Evolutionary conservation across 192 early-diverging fungal genomes (phyloP).

Genomic region (Chytriomyces confervae): DNA sequence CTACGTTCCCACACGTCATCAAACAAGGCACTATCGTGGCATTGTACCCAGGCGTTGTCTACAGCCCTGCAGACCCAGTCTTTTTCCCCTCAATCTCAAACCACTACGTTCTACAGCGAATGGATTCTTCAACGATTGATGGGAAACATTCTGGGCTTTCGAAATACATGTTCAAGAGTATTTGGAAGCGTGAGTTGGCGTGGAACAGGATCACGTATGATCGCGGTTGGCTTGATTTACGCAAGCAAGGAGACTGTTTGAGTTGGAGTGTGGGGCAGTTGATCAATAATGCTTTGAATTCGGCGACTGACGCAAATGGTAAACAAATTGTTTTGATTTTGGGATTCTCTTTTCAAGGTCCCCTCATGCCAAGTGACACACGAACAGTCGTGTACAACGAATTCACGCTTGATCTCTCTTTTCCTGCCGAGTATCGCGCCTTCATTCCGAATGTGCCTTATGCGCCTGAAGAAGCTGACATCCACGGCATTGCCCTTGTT

Average conservation of each 20-base stretch:
- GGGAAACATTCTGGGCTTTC: slow-evolving; percentile 33
- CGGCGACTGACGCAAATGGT: slow-evolving; percentile 1
- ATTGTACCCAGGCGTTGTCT: slow-evolving; percentile 32
- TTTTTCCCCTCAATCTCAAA: slow-evolving; percentile 32
- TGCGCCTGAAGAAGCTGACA: slow-evolving; percentile 9
- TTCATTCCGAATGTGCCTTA: slow-evolving; percentile 35
- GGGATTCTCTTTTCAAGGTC: not conserved
- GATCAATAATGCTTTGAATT: slow-evolving; percentile 25
- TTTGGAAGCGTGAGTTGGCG: slow-evolving; percentile 18
- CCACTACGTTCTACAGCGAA: slow-evolving; percentile 25
- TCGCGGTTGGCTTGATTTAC: slow-evolving; percentile 5
- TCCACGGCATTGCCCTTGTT: slow-evolving; percentile 33
- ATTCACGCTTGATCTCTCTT: slow-evolving; percentile 13
- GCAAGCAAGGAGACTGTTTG: not conserved
- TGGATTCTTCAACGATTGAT: slow-evolving; percentile 27
- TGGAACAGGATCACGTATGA: slow-evolving; percentile 31
- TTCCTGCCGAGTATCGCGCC: slow-evolving; percentile 12
- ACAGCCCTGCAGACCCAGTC: slow-evolving; percentile 18
- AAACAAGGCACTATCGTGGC: slow-evolving; percentile 19
- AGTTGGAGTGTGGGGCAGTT: slow-evolving; percentile 34
- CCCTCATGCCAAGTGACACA: not conserved
- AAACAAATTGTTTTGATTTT: not conserved
- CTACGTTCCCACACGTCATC: not conserved
- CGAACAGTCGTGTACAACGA: slow-evolving; percentile 33
- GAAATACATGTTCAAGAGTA: slow-evolving; percentile 28